Base-by-base conservation (phyloP, 495 filamentous ascomycete species). In the Trichoderma asperelloides region DNA sequence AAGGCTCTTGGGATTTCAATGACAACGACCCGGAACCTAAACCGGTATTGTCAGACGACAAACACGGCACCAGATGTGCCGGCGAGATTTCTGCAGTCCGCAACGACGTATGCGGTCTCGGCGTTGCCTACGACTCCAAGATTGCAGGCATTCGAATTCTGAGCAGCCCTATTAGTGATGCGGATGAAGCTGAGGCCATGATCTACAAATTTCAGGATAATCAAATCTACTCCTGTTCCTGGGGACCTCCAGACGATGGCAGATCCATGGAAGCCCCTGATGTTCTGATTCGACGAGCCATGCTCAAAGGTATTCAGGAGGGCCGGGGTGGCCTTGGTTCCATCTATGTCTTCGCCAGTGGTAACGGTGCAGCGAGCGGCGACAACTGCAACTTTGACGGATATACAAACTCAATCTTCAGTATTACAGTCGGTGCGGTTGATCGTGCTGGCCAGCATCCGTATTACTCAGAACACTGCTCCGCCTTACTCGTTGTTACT, bases 341-440 rank as follows among this genome's bases (percentile, higher is more conserved):
- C 15, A 89, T 98, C 69, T 98, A 92, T 71, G 95, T 98, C 63
- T 98, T 98, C 77, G 95, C 95, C 21, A 95, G 93, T 69, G 95
- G 95, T 67, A 98, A 98, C 74, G 95, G 95, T 43, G 96, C 93
- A 28, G 76, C 78, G n/a, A 83, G 73, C 62, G 93, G 89, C 49
- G 95, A 98, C 74, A 97, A 98, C 78, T 98, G 95, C 85, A 98
- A 98, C 74, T 98, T 98, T 72, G 95, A 98, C 74, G 95, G 95
- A 13, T 98, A 98, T 76, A 98, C 96, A 70, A 98, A 98, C 79
- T 96, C 92, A 73, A 98, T 98, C 67, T 98, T 98, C 82, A 96
- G 91, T 73, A 92, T 98, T 71, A 96, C 93, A 2, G 93, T 98
- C 39, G 95, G 96, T 23, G 95, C 94, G 39, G 89, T 98, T 72